Evolutionary conservation across 805 yeast species (phyloP), one percentile per base, ranked within the genome.

Genomic region (Candida anglica): DNA sequence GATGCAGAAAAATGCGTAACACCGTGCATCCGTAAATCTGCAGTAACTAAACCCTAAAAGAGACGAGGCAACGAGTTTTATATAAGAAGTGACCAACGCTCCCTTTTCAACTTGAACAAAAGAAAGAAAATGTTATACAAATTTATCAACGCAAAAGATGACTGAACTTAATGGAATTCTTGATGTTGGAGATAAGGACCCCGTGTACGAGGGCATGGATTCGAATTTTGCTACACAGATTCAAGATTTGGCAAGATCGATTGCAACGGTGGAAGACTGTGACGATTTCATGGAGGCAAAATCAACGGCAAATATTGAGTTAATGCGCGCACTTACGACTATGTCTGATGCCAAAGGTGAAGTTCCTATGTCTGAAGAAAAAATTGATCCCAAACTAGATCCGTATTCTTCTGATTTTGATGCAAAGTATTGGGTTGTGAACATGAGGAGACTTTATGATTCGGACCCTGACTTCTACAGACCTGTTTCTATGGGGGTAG

Each of bases 371-470:
- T 34, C 20, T 15, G 42, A 44, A 8, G 44, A 42, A 4, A 32
- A 36, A 6, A 18, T 45, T 32, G 58, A 63, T 37, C 66, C 74
- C 16, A 53, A 65, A 33, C 56, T 79, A 41, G 77, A 79, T 47
- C 86, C 86, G 0, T 56, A 59, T 14, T 60, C 71, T 29, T 75
- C 69, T 13, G 43, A 65, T 3, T 79, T 79, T 48, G 66, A 67
- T 40, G 62, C 80, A 33, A 69, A 68, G 44, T 69, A 67, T 35
- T 79, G 86, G 86, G 76, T 79, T 33, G 72, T 73, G 51, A 79
- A 79, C 44, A 53, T 76, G 62, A 63, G 77, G 37, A 71, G 69
- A 38, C 45, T 79, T 34, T 50, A 61, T 42, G 60, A 61, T 18
- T 46, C 65, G 3, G 81, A 79, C 43, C 71, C 73, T 0, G 82